Percentiles rank a stretch among this genome's conserved stretches.
Evolutionary conservation across 75 land plant genomes (phyloP).

Genomic region (Sequoia sempervirens): DNA sequence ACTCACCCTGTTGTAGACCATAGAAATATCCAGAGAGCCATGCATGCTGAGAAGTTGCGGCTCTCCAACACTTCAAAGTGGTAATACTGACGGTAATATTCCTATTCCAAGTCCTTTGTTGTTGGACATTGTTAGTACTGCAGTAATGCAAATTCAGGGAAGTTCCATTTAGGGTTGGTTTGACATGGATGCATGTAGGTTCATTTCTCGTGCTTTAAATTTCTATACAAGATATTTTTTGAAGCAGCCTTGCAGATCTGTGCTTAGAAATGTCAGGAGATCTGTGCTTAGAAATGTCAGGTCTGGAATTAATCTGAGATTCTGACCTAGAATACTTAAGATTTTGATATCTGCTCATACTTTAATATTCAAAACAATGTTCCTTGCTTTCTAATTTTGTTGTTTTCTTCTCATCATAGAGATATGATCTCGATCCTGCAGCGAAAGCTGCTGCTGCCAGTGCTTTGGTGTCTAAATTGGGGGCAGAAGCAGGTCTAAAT

Average conservation of each 20-base stretch:
- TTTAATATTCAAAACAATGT: background rate
- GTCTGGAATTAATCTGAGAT: background rate
- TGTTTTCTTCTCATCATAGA: slow-evolving; percentile 38
- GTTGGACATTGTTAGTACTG: no score
- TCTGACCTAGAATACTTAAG: background rate
- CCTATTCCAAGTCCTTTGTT: no score
- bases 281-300: background rate
- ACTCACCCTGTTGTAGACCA: no score
- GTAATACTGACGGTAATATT: no score
- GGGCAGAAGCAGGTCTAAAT: slow-evolving; percentile 91
- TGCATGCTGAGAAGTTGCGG: no score
- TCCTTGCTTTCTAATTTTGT: background rate
- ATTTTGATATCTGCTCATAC: background rate
- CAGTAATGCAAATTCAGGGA: background rate
- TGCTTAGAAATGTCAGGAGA: background rate
- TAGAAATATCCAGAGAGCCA: no score
- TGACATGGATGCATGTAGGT: background rate
- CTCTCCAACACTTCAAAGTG: no score
- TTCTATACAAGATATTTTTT: background rate
- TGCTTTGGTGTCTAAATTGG: slow-evolving; percentile 81
- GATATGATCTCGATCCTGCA: slow-evolving; percentile 92
- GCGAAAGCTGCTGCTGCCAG: slow-evolving; percentile 97
- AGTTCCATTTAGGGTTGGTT: background rate
- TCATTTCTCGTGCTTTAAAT: background rate
- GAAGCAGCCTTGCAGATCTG: background rate